phyloP scores from a whole-genome alignment of 805 yeast species.

The Candida hispaniensis region DNA sequence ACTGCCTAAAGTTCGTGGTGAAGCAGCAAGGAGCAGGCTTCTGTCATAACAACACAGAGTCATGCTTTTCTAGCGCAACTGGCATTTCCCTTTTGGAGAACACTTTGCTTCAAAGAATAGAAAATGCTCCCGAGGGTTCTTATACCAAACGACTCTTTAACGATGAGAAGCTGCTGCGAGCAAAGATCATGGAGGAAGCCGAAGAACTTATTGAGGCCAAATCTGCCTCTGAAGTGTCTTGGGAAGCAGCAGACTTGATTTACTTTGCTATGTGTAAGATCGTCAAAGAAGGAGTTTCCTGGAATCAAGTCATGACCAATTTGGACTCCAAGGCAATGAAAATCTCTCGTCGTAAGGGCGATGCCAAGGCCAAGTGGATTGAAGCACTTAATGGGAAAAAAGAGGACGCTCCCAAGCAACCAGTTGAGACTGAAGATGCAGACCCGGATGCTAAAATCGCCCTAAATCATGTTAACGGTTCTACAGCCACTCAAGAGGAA shows the following conservation, averaged over 20 bases:
- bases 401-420: conserved; percentile 18
- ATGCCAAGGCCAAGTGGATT: conserved; percentile 77
- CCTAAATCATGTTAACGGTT: conserved; percentile 41
- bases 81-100: conserved; percentile 64
- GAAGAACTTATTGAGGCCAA: conserved; percentile 88
- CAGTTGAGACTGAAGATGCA: conserved; percentile 17
- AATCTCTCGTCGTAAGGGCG: conserved; percentile 89
- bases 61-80: conserved; percentile 66
- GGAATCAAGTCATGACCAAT: conserved; percentile 74
- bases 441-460: conserved; percentile 29
- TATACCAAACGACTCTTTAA: conserved; percentile 81
- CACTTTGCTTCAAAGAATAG: conserved; percentile 51
- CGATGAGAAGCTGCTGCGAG: conserved; percentile 63
- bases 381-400: conserved; percentile 24
- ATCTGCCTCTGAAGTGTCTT: conserved; percentile 58
- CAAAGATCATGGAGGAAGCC: conserved; percentile 88
- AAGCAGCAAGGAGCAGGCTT: conserved; percentile 80
- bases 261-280: conserved; percentile 57
- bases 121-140: conserved; percentile 80
- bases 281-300: conserved; percentile 61
- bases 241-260: conserved; percentile 95
- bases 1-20: conserved; percentile 78
- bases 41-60: conserved; percentile 72
- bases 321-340: conserved; percentile 74
- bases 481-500: conserved; percentile 33